Percentiles rank a stretch among this genome's conserved stretches.
Evolutionary conservation across 2,329 filamentous ascomycete genomes (phyloP).

Genomic region (Epichloe amarillans): DNA sequence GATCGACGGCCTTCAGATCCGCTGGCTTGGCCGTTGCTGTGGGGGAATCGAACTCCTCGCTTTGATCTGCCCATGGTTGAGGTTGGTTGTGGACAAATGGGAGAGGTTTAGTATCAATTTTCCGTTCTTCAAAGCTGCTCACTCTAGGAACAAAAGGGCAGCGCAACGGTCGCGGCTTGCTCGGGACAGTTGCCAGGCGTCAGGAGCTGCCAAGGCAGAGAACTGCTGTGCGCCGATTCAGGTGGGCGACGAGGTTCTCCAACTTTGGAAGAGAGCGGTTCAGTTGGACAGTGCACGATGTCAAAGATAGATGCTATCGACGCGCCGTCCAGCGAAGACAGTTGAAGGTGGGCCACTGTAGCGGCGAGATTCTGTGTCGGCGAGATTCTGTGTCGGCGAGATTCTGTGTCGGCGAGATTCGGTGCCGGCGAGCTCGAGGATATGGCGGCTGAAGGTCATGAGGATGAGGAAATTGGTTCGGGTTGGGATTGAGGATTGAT

Average conservation of each 20-base stretch:
- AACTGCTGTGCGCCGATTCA: background rate
- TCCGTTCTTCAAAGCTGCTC: too few species aligned
- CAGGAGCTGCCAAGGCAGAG: background rate
- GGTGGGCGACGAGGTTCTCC: too few species aligned
- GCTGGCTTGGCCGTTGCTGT: conserved; percentile 29
- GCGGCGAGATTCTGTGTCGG: background rate
- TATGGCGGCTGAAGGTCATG: background rate
- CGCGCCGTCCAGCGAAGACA: background rate
- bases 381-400: background rate
- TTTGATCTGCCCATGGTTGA: conserved; percentile 23
- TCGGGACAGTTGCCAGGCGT: background rate
- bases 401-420: background rate
- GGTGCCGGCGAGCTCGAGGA: background rate
- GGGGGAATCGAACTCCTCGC: conserved; percentile 43
- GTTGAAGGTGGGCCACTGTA: background rate
- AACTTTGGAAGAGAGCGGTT: too few species aligned
- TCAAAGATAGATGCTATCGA: background rate
- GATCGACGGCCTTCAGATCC: conserved; percentile 44
- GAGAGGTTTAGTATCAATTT: background rate
- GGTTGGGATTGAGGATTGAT: background rate
- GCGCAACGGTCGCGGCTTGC: background rate
- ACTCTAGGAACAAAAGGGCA: background rate
- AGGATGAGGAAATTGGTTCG: background rate
- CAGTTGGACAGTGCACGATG: background rate
- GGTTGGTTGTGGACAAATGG: background rate